Evolutionary conservation across 2,329 filamentous ascomycete genomes (phyloP).

Genomic region (Didymella pinodella): DNA sequence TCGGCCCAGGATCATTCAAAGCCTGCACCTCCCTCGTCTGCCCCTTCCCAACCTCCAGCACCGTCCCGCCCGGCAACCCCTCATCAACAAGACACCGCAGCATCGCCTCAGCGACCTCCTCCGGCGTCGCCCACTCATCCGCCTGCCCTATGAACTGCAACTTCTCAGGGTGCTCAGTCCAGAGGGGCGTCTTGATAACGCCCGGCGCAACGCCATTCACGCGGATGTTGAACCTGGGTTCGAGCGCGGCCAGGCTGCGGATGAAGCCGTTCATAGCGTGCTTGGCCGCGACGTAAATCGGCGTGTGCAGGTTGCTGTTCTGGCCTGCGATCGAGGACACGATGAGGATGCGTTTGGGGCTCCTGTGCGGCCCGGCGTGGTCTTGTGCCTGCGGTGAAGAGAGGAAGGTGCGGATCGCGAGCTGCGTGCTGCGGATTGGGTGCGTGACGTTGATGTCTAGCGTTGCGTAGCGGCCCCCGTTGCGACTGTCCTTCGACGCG

Average conservation of each 20-base stretch:
- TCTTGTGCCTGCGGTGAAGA: slow-evolving; percentile 33
- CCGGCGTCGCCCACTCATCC: slow-evolving; percentile 67
- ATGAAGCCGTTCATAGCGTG: slow-evolving; percentile 59
- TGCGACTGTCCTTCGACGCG: slow-evolving; percentile 43
- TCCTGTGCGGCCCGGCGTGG: slow-evolving; percentile 38
- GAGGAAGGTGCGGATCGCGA: slow-evolving; percentile 58
- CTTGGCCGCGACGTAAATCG: slow-evolving; percentile 58
- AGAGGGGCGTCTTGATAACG: slow-evolving; percentile 68
- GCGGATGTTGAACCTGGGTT: slow-evolving; percentile 59
- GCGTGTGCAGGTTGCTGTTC: slow-evolving; percentile 46
- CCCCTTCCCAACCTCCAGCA: slow-evolving; percentile 64
- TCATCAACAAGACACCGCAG: slow-evolving; percentile 62
- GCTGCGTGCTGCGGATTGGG: slow-evolving; percentile 57
- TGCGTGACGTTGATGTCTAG: slow-evolving; percentile 60
- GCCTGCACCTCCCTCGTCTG: slow-evolving; percentile 60
- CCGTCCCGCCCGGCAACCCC: slow-evolving; percentile 55
- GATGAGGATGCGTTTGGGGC: slow-evolving; percentile 56
- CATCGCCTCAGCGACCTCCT: slow-evolving; percentile 68
- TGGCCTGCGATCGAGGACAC: slow-evolving; percentile 57
- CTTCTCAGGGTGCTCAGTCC: slow-evolving; percentile 69
- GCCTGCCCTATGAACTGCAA: slow-evolving; percentile 56
- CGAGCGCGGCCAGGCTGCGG: slow-evolving; percentile 60
- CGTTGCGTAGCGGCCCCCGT: slow-evolving; percentile 40
- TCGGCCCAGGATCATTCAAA: slow-evolving; percentile 64
- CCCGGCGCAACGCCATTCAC: slow-evolving; percentile 69